These are phyloP conservation scores for Penicillium glabrum DNA, from an alignment of 2,329 filamentous ascomycete genomes.

Conservation along the genomic window DNA sequence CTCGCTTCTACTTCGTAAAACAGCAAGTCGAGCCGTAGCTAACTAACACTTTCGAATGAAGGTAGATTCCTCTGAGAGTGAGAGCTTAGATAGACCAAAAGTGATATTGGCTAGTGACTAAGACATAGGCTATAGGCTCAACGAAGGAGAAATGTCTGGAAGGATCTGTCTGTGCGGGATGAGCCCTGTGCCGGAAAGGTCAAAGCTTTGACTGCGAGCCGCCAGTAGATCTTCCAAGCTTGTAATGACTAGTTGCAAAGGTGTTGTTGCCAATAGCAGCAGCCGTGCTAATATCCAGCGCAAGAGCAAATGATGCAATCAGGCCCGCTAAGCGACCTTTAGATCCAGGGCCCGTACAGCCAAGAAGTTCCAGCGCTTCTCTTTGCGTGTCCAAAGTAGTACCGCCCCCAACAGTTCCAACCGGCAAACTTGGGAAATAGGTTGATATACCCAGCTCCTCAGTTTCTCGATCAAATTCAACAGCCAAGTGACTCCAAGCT, in stretches of 20 bases:
- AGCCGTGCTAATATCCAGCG: slow-evolving; percentile 25
- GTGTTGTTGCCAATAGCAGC: slow-evolving; percentile 19
- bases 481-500: slow-evolving; percentile 22
- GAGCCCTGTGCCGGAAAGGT: not conserved
- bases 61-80: too few species aligned
- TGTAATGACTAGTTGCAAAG: slow-evolving; percentile 23
- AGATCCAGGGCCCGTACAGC: slow-evolving; percentile 19
- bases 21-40: too few species aligned
- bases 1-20: too few species aligned
- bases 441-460: slow-evolving; percentile 20
- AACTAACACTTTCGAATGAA: too few species aligned
- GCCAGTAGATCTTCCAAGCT: not conserved
- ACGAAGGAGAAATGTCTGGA: too few species aligned
- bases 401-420: slow-evolving; percentile 27
- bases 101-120: too few species aligned
- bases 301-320: slow-evolving; percentile 27
- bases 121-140: too few species aligned
- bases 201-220: not conserved
- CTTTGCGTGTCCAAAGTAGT: slow-evolving; percentile 24
- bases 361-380: slow-evolving; percentile 25
- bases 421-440: slow-evolving; percentile 28
- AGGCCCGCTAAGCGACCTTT: slow-evolving; percentile 27
- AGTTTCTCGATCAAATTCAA: slow-evolving; percentile 19
- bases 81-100: too few species aligned
- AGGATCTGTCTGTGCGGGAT: too few species aligned